Base-by-base conservation (phyloP, 2,329 filamentous ascomycete genomes). In the Ascochyta koolunga region DNA sequence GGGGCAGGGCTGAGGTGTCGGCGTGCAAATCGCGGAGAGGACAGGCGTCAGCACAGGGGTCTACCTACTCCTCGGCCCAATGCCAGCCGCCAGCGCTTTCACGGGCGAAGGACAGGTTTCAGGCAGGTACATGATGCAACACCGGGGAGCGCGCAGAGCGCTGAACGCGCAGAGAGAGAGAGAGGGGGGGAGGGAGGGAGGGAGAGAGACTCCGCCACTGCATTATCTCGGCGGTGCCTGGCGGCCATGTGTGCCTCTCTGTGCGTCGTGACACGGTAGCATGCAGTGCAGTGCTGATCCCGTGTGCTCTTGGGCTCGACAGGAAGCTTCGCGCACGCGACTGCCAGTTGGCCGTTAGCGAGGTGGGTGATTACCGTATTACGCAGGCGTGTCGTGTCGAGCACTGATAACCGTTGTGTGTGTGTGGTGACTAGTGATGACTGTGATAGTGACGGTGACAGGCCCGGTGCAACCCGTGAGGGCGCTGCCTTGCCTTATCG, bases 261-360 rank as follows among this genome's bases (percentile, higher is more conserved):
- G 52, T 50, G 46, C 25, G 35, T 21, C 11, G 35, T 54, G 52
- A 52, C 51, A 48, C 40, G 38, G 44, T 46, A 36, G 43, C 57
- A 45, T 48, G 44, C 40, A 45, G 47, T 16, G 40, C 50, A n/a
- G 47, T 21, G 40, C 51, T 56, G 59, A 55, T 55, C 52, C 42
- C 33, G 52, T 42, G 52, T 46, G 56, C 55, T 50, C 56, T 52
- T 48, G 43, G 42, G 11, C 54, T 59, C 38, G 49, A 51, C 54
- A 54, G 55, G 41, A 22, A 59, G 49, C 29, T 35, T 35, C 43
- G 58, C 60, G 64, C 65, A 67, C 66, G 65, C 65, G 58, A 59
- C 60, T 46, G 52, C 21, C 22, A 5, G 22, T 24, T 24, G n/a
- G n/a, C 46, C 40, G 50, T 54, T 56, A 55, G n/a, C n/a, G n/a